Percentiles rank a stretch among this genome's conserved stretches.
Evolutionary conservation across 108 stramenopile genomes (phyloP).

Genomic region (Aureococcus anophagefferens): DNA sequence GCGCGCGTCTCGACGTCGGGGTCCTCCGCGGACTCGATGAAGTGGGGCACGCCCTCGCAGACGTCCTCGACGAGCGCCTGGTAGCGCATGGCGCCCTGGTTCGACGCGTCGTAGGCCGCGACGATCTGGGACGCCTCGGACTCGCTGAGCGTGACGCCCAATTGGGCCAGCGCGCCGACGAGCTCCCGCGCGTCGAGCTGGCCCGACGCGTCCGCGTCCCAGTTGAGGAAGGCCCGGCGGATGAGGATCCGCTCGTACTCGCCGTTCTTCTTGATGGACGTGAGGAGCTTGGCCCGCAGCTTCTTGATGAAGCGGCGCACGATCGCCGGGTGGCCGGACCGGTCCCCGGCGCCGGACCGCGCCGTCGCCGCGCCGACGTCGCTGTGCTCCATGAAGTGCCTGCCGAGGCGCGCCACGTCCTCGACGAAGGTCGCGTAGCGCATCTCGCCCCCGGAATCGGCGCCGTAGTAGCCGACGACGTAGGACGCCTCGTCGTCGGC

Average conservation of each 20-base stretch:
- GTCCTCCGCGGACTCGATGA: not conserved
- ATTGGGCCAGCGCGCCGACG: slow-evolving; percentile 5
- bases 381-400: slow-evolving; percentile 12
- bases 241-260: slow-evolving; percentile 22
- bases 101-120: slow-evolving; percentile 9
- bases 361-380: slow-evolving; percentile 2
- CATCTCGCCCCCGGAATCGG: slow-evolving; percentile 6
- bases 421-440: slow-evolving; percentile 18
- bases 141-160: slow-evolving; percentile 16
- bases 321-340: not conserved
- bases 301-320: slow-evolving; percentile 21
- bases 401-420: slow-evolving; percentile 15
- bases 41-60: slow-evolving; percentile 11
- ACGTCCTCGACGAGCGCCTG: slow-evolving; percentile 19
- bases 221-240: slow-evolving; percentile 22
- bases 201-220: slow-evolving; percentile 16
- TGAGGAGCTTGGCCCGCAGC: slow-evolving; percentile 18
- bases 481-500: slow-evolving; percentile 16
- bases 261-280: slow-evolving; percentile 11
- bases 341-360: no score
- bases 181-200: slow-evolving; percentile 12
- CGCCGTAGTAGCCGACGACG: slow-evolving; percentile 20
- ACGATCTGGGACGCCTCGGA: slow-evolving; percentile 10
- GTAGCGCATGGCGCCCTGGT: slow-evolving; percentile 12
- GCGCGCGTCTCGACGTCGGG: not conserved